A percentile compares a stretch with the other conserved stretches of the same genome.
Evolutionary conservation across 2,329 filamentous ascomycete genomes (phyloP).

Genomic region (Penicillium sp.): DNA sequence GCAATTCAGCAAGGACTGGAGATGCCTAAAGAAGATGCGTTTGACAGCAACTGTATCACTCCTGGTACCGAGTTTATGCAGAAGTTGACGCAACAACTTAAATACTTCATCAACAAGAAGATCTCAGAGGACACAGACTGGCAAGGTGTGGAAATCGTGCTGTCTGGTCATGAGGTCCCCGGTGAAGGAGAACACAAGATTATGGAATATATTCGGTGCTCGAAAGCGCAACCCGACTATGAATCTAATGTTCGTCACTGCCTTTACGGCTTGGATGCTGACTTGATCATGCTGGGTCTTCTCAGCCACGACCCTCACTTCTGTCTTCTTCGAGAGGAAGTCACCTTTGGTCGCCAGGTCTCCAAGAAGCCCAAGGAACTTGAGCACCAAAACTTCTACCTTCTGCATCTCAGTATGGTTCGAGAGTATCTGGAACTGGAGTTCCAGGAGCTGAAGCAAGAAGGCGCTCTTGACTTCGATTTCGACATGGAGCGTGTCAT

Average conservation of each 20-base stretch:
- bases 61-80: conserved; percentile 98
- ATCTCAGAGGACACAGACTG: conserved; percentile 95
- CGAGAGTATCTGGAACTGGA: conserved; percentile 95
- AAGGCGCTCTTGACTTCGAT: conserved; percentile 69
- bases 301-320: conserved; percentile 98
- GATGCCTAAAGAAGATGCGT: conserved; percentile 91
- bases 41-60: conserved; percentile 99
- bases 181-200: conserved; percentile 99
- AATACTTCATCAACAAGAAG: conserved; percentile 99
- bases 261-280: conserved; percentile 93
- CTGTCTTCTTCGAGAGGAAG: conserved; percentile 93
- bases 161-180: conserved; percentile 96
- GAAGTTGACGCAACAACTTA: conserved; percentile 87
- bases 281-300: conserved; percentile 97
- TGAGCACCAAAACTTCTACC: conserved; percentile 97
- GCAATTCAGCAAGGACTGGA: conserved; percentile 85
- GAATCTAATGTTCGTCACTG: conserved; percentile 94
- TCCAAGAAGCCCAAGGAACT: conserved; percentile 92
- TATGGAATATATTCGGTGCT: conserved; percentile 99
- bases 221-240: conserved; percentile 92
- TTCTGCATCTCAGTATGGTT: conserved; percentile 96
- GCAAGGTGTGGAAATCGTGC: conserved; percentile 93
- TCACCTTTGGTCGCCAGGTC: conserved; percentile 88
- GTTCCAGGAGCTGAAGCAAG: conserved; percentile 85
- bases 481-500: conserved; percentile 97